phyloP scores from a whole-genome alignment of 2,329 filamentous ascomycete species.

The Exophiala phaeomuriformis region DNA sequence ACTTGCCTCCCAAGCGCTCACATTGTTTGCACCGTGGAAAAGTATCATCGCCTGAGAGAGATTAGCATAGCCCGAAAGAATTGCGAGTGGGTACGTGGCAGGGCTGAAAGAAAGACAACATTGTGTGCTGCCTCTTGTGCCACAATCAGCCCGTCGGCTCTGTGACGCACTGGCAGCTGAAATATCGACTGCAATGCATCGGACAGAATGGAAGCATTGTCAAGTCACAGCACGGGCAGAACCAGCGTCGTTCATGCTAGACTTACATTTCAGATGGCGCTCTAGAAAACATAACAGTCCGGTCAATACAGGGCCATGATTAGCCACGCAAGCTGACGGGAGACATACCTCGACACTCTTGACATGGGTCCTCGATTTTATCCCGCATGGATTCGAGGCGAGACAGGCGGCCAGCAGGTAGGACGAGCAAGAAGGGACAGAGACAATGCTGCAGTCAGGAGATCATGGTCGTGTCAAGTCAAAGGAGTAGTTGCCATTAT shows the following conservation, averaged over 20 bases:
- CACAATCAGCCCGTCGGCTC: background rate
- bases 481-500: conserved; percentile 10
- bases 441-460: background rate
- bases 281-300: conserved; percentile 14
- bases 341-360: conserved; percentile 27
- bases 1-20: conserved; percentile 22
- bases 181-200: too few relatives aligned
- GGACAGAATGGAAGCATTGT: too few relatives aligned
- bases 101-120: background rate
- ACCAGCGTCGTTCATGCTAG: background rate
- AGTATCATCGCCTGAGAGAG: conserved; percentile 24
- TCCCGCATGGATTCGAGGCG: conserved; percentile 22
- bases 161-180: background rate
- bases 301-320: conserved; percentile 10
- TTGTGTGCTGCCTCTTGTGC: conserved; percentile 8
- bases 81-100: background rate
- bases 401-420: background rate
- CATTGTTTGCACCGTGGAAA: conserved; percentile 26
- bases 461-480: background rate
- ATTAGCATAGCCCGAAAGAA: conserved; percentile 13
- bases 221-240: too few relatives aligned
- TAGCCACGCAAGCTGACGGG: background rate
- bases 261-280: conserved; percentile 28
- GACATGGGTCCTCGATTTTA: conserved; percentile 27
- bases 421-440: conserved; percentile 6